Evolutionary conservation across 1,284 basidiomycete species (phyloP).

Genomic region (Singerocomus rubriflavus): DNA sequence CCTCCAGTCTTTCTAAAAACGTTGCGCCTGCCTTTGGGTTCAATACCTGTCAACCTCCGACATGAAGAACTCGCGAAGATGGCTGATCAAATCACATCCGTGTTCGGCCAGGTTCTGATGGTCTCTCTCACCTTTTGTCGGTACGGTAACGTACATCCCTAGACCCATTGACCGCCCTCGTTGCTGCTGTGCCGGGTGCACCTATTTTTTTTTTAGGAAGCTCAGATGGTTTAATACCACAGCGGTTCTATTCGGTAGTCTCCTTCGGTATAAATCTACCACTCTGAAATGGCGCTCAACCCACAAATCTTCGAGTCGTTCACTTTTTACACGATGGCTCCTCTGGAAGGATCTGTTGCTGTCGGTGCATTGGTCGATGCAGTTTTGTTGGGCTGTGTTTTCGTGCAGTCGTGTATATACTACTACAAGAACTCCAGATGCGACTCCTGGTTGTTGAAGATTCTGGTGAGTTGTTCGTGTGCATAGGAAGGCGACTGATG

Average conservation of each 20-base stretch:
- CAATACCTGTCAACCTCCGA: constrained; percentile 17
- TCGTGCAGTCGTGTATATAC: constrained; percentile 24
- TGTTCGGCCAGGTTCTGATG: constrained; percentile 17
- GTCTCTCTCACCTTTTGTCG: background rate
- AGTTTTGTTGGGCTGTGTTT: constrained; percentile 23
- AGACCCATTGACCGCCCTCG: background rate
- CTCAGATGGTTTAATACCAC: background rate
- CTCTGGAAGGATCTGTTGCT: constrained; percentile 28
- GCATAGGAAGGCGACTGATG: background rate
- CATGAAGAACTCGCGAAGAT: constrained; percentile 15
- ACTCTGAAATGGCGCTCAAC: background rate
- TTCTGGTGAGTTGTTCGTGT: constrained; percentile 17
- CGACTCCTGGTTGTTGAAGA: constrained; percentile 12
- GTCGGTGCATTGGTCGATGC: constrained; percentile 25
- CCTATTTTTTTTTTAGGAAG: constrained; percentile 7
- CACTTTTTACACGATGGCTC: constrained; percentile 12
- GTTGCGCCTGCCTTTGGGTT: background rate
- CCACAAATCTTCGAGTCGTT: background rate
- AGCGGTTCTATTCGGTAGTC: constrained; percentile 11
- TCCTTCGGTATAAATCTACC: constrained; percentile 15
- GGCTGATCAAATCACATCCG: constrained; percentile 9
- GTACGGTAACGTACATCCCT: constrained; percentile 20
- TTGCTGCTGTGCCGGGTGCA: constrained; percentile 19
- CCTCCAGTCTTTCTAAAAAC: background rate
- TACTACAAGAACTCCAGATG: constrained; percentile 24